Evolutionary conservation across 2,329 filamentous ascomycete genomes (phyloP).

Genomic region (Alternaria tenuissima): DNA sequence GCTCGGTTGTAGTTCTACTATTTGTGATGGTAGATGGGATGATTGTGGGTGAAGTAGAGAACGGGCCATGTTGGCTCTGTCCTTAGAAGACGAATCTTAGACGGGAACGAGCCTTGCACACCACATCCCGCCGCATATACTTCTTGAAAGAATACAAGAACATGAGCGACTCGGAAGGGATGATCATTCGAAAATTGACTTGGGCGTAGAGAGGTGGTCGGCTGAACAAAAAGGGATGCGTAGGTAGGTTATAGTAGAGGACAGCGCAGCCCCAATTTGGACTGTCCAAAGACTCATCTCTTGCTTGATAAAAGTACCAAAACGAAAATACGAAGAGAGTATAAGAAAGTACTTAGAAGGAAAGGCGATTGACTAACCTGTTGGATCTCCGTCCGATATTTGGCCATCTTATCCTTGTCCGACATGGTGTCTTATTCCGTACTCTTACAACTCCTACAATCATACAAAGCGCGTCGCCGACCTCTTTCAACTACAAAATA

Average conservation of each 20-base stretch:
- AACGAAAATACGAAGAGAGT: background rate
- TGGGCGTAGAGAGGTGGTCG: conserved; percentile 13
- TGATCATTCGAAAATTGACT: conserved; percentile 13
- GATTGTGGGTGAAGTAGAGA: conserved; percentile 12
- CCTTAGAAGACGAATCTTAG: background rate
- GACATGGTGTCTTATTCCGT: conserved; percentile 62
- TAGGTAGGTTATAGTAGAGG: background rate
- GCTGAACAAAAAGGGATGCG: conserved; percentile 9
- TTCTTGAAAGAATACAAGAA: background rate
- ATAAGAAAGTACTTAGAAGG: background rate
- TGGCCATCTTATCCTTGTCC: conserved; percentile 78
- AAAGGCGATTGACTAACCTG: conserved; percentile 69
- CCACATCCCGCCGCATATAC: background rate
- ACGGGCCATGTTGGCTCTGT: background rate
- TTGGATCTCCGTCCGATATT: conserved; percentile 98
- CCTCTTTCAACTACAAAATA: background rate
- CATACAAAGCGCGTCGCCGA: conserved; percentile 9
- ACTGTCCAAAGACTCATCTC: background rate
- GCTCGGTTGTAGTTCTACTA: background rate
- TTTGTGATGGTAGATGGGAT: background rate
- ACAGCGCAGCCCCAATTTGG: too few species aligned
- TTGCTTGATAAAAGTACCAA: background rate
- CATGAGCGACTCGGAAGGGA: background rate
- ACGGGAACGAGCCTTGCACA: background rate
- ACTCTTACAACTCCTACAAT: background rate